Evolutionary conservation across 352 stramenopile species (phyloP).

Genomic region (Phytophthora tentaculata): DNA sequence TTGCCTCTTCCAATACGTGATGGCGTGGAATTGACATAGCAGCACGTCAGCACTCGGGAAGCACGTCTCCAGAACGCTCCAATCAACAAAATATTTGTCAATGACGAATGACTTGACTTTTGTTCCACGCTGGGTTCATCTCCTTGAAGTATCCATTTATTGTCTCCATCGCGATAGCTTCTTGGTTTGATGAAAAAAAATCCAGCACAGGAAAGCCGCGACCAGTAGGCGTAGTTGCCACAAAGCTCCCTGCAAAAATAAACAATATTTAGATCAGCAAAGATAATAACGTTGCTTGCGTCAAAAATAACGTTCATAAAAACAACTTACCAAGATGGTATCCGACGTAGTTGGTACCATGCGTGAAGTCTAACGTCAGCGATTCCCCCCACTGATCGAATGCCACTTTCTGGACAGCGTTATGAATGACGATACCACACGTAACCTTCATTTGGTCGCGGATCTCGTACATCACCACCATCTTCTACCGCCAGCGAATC

Average conservation of each 20-base stretch:
- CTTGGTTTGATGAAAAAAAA: not conserved
- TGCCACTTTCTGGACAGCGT: not conserved
- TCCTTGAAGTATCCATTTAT: not conserved
- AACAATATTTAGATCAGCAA: not conserved
- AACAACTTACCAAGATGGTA: not conserved
- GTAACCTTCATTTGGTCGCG: not conserved
- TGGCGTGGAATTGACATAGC: not conserved
- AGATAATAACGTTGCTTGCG: not conserved
- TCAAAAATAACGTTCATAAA: not conserved
- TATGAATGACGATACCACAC: not conserved
- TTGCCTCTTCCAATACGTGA: not conserved
- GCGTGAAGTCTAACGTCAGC: not conserved
- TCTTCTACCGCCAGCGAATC: not conserved
- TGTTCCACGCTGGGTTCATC: not conserved
- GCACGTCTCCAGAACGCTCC: not conserved
- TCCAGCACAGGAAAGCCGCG: no score
- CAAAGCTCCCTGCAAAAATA: not conserved
- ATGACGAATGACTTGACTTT: not conserved
- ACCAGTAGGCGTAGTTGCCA: not conserved
- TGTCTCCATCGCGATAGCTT: not conserved
- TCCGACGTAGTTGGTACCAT: not conserved
- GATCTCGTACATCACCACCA: not conserved
- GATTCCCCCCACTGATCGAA: not conserved
- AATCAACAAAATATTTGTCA: constrained; percentile 1
- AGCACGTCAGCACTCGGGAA: not conserved